Conservation (phyloP, 805 yeast species). For the Yamadazyma laniorum region DNA sequence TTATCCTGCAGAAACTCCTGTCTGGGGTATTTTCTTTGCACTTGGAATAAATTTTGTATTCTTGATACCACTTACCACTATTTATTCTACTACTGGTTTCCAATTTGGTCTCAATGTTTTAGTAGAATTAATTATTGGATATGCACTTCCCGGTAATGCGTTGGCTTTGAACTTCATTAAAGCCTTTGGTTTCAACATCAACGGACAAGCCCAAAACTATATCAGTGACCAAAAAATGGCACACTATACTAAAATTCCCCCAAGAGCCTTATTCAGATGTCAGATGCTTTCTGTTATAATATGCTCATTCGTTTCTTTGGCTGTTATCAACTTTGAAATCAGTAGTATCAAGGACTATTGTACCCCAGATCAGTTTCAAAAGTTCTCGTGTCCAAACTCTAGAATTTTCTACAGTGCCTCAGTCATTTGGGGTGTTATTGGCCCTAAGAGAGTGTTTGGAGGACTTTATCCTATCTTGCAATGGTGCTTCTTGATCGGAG, state of each 20-base stretch:
- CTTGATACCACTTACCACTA: conserved; percentile 58
- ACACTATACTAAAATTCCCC: conserved; percentile 63
- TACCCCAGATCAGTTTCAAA: conserved; percentile 30
- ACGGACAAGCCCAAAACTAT: conserved; percentile 60
- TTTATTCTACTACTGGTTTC: conserved; percentile 60
- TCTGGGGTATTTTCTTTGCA: conserved; percentile 60
- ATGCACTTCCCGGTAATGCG: conserved; percentile 57
- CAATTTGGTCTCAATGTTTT: conserved; percentile 58
- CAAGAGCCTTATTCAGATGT: conserved; percentile 53
- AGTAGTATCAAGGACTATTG: conserved; percentile 34
- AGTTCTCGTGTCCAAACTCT: conserved; percentile 39
- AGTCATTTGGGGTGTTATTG: conserved; percentile 55
- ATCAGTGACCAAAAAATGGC: conserved; percentile 39
- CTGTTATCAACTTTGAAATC: conserved; percentile 38
- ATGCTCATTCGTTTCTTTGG: conserved; percentile 29
- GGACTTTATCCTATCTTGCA: conserved; percentile 51
- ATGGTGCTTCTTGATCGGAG: conserved; percentile 60
- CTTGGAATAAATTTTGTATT: conserved; percentile 51
- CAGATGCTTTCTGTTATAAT: conserved; percentile 37
- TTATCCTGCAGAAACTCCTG: conserved; percentile 55
- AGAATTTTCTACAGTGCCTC: conserved; percentile 52
- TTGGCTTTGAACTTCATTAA: conserved; percentile 54
- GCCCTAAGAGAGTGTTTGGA: conserved; percentile 54
- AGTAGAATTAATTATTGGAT: conserved; percentile 63
- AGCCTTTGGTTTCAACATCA: conserved; percentile 51